Base-by-base conservation (phyloP, 305 asterid genomes). In the Andrographis paniculata region DNA sequence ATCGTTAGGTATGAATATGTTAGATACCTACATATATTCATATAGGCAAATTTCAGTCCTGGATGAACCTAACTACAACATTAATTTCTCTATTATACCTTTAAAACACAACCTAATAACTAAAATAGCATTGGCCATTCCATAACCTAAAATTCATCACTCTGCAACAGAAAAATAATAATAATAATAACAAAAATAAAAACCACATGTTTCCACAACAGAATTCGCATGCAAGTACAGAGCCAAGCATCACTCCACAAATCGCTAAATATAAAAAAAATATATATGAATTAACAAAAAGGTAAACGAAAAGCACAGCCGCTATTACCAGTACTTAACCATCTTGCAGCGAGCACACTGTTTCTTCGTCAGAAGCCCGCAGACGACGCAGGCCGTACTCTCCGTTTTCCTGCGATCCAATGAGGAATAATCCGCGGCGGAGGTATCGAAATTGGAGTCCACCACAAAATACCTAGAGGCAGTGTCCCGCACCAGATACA, bases 331-430 rank as follows among this genome's bases (percentile, higher is more conserved):
- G 75, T 88, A 88, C 70, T 66, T 77, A 13, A 75, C 80, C 71
- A 84, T 71, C 85, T 81, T 88, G 71, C 95, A 88, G 30, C 84
- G 50, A 20, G 94, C 65, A 58, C 97, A 88, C 1, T 65, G 72
- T 22, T 84, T 84, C 56, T 36, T 70, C 18, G 82, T 62, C 20
- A 20, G 48, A 28, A 16, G 56, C 30, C 84, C 80, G 48, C 97
- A 88, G 10, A 84, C 94, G 33, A 74, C 86, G 53, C 97, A 88
- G 64, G 24, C 62, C 74, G 58, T 75, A 18, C 9, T 72, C 47
- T 48, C 74, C 37, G 50, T 55, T 27, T 45, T 63, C 55, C 42
- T 21, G 51, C 58, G 48, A 72, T 55, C 69, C 66, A 43, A 64
- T 42, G 71, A 22, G 17, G 71, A 48, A 17, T 59, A 65, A 60